Percentiles rank a stretch among this genome's conserved stretches.
Conservation (phyloP, 148 eudicot genomes). For the Diospyros lotus region DNA sequence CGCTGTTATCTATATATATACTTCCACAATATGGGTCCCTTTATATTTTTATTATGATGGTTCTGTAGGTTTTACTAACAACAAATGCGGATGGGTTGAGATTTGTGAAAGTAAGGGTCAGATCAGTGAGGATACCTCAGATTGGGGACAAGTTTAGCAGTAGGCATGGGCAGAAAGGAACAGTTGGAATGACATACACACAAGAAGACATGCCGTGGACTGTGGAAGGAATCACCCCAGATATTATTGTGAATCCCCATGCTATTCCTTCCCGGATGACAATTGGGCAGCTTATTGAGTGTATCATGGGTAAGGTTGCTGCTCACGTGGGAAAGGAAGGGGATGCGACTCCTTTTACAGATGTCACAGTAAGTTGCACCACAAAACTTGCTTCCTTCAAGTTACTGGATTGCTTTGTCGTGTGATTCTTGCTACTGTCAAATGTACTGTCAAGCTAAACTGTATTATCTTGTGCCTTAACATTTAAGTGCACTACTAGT, state of each 20-base stretch:
- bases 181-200: slow-evolving; percentile 96
- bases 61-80: slow-evolving; percentile 63
- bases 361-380: slow-evolving; percentile 74
- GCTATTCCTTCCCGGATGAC: slow-evolving; percentile 99
- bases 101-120: slow-evolving; percentile 94
- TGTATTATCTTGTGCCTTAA: too few species aligned
- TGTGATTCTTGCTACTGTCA: background rate
- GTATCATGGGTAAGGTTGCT: slow-evolving; percentile 98
- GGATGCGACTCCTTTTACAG: slow-evolving; percentile 98
- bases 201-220: slow-evolving; percentile 99
- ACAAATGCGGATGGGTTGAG: slow-evolving; percentile 96
- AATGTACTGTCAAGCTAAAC: background rate
- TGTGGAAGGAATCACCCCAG: slow-evolving; percentile 88
- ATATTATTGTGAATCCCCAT: slow-evolving; percentile 95
- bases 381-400: background rate
- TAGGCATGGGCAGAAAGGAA: slow-evolving; percentile 97
- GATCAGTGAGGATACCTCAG: slow-evolving; percentile 95
- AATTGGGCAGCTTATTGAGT: slow-evolving; percentile 96
- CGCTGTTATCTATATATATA: background rate
- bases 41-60: slow-evolving; percentile 1
- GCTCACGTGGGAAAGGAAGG: slow-evolving; percentile 99
- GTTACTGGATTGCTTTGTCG: background rate
- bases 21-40: background rate
- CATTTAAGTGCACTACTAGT: too few species aligned
- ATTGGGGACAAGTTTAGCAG: slow-evolving; percentile 97